Evolutionary conservation across 306 rosid genomes (phyloP).

Genomic region (Abrus precatorius): DNA sequence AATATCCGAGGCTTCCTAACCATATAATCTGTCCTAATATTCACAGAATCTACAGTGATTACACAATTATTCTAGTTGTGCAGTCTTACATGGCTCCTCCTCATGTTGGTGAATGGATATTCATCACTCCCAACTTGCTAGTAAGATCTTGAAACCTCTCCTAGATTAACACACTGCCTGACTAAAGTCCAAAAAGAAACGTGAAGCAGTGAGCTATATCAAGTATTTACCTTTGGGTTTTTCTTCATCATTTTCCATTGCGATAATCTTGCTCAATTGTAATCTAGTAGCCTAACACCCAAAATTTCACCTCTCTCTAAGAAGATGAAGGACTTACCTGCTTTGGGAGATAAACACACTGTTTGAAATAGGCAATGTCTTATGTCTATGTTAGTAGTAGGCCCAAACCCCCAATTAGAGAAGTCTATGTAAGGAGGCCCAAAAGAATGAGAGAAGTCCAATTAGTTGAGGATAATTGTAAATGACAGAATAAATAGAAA

Average conservation of each 20-base stretch:
- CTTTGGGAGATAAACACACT: not conserved
- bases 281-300: not conserved
- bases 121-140: not conserved
- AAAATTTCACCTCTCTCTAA: not conserved
- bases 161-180: not conserved
- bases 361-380: not conserved
- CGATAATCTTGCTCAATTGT: not conserved
- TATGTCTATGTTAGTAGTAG: too few species aligned
- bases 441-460: too few species aligned
- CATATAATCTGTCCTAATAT: not conserved
- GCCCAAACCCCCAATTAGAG: too few species aligned
- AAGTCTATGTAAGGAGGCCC: too few species aligned
- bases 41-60: not conserved
- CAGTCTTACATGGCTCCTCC: not conserved
- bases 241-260: not conserved
- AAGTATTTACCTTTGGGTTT: not conserved
- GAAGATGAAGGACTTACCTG: not conserved
- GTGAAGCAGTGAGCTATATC: not conserved
- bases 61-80: not conserved
- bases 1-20: not conserved
- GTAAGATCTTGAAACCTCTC: not conserved
- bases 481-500: too few species aligned
- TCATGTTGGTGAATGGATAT: slow-evolving; percentile 7
- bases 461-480: too few species aligned
- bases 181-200: not conserved